These are phyloP conservation scores for Zalaria obscura DNA, from an alignment of 2,329 filamentous ascomycete species.

Conservation along the genomic window DNA sequence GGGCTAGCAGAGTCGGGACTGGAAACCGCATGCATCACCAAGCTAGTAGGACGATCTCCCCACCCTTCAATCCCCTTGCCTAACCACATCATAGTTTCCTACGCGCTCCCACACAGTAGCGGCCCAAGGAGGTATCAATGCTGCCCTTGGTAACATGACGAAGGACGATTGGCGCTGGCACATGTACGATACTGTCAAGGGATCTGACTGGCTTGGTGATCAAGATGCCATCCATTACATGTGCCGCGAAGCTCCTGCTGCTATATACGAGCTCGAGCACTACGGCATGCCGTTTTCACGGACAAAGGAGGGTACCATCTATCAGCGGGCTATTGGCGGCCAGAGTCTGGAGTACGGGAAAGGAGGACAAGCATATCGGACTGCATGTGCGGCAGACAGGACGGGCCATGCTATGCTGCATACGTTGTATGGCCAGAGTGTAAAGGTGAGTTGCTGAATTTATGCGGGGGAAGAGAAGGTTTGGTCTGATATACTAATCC, in stretches of 20 bases:
- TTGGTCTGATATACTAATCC: not conserved
- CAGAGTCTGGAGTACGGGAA: constrained; percentile 33
- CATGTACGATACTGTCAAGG: constrained; percentile 47
- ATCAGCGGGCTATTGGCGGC: constrained; percentile 34
- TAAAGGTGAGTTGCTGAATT: constrained; percentile 18
- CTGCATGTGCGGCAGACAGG: constrained; percentile 31
- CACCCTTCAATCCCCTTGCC: too few relatives aligned
- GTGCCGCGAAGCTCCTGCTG: constrained; percentile 39
- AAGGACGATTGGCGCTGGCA: constrained; percentile 46
- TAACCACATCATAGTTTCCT: constrained; percentile 15
- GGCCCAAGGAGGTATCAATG: constrained; percentile 52
- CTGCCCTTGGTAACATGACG: constrained; percentile 41
- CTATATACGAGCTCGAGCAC: constrained; percentile 41
- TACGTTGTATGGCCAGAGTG: constrained; percentile 34
- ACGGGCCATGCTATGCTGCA: constrained; percentile 37
- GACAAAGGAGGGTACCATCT: constrained; percentile 30
- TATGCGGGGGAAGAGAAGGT: not conserved
- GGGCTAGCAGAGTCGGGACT: constrained; percentile 50
- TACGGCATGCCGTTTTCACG: constrained; percentile 42
- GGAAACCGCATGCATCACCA: constrained; percentile 51
- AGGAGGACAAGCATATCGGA: constrained; percentile 34
- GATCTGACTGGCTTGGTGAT: constrained; percentile 44
- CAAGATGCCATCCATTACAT: constrained; percentile 48
- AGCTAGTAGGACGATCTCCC: constrained; percentile 32
- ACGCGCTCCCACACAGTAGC: constrained; percentile 52